Conservation (phyloP, 2,329 filamentous ascomycete species). For the Orbilia brochopaga region DNA sequence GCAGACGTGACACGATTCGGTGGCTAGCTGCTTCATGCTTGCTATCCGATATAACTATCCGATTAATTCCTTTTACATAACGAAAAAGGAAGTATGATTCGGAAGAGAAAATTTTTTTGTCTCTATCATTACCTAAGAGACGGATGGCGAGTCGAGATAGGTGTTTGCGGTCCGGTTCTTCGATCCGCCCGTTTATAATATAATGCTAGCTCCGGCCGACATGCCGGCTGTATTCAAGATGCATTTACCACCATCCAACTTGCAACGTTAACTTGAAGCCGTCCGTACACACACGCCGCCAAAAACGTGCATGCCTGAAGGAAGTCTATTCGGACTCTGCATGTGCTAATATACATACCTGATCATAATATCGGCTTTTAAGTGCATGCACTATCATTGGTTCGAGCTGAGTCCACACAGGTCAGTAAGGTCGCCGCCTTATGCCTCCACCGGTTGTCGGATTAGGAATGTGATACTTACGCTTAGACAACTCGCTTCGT, state of each 20-base stretch:
- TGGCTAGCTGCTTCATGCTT: background rate
- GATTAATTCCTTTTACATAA: constrained; percentile 50
- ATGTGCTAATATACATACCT: constrained; percentile 8
- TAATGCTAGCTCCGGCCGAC: constrained; percentile 6
- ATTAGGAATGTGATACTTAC: constrained; percentile 48
- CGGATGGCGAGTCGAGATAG: constrained; percentile 5
- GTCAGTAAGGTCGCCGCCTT: constrained; percentile 41
- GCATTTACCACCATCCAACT: background rate
- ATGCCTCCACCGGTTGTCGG: constrained; percentile 28
- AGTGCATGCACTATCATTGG: background rate
- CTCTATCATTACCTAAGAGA: constrained; percentile 32
- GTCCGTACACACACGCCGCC: background rate
- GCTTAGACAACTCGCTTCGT: constrained; percentile 33
- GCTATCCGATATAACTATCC: constrained; percentile 24
- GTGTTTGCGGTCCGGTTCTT: constrained; percentile 15
- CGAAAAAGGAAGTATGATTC: constrained; percentile 31
- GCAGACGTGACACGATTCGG: too few species aligned
- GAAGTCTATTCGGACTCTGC: background rate
- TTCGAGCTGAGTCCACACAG: constrained; percentile 7
- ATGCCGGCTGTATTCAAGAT: background rate
- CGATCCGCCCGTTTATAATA: constrained; percentile 25
- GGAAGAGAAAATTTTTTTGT: constrained; percentile 23
- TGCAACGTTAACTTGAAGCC: background rate
- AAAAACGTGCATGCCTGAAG: background rate
- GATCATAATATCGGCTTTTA: too few species aligned